phyloP scores from a whole-genome alignment of 805 yeast species.

The Candida corydali region DNA sequence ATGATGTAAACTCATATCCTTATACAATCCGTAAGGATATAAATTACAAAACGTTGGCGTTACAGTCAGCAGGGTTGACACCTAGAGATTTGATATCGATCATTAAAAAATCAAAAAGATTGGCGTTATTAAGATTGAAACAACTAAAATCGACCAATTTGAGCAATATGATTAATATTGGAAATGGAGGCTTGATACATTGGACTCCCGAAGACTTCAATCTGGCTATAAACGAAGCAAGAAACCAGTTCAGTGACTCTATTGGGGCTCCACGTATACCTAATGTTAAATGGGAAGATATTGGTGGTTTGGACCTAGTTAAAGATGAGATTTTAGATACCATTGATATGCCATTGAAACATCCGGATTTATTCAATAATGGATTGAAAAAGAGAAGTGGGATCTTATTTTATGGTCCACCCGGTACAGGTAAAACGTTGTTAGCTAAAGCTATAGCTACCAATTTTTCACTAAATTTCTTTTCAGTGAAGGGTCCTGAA shows the following conservation, averaged over 20 bases:
- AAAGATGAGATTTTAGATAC: slow-evolving; percentile 93
- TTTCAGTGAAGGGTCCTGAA: slow-evolving; percentile 97
- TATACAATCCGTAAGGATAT: slow-evolving; percentile 41
- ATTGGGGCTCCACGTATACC: slow-evolving; percentile 98
- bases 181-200: slow-evolving; percentile 52
- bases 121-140: slow-evolving; percentile 49
- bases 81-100: slow-evolving; percentile 78
- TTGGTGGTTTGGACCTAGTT: slow-evolving; percentile 88
- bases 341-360: slow-evolving; percentile 90
- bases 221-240: slow-evolving; percentile 69
- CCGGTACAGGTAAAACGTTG: slow-evolving; percentile 96
- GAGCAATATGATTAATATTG: slow-evolving; percentile 33
- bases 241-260: slow-evolving; percentile 86
- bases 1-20: slow-evolving; percentile 8
- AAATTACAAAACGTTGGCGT: slow-evolving; percentile 53
- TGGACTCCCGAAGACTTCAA: slow-evolving; percentile 61
- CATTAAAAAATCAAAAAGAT: slow-evolving; percentile 56
- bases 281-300: slow-evolving; percentile 93
- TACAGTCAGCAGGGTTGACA: slow-evolving; percentile 89
- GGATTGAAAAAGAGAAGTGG: slow-evolving; percentile 95
- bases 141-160: slow-evolving; percentile 22
- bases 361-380: slow-evolving; percentile 81
- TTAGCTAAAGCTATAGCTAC: slow-evolving; percentile 97
- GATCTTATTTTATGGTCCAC: slow-evolving; percentile 93
- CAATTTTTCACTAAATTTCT: slow-evolving; percentile 87